phyloP scores from a whole-genome alignment of 83 land plant genomes.

The Isoetes engelmannii region DNA sequence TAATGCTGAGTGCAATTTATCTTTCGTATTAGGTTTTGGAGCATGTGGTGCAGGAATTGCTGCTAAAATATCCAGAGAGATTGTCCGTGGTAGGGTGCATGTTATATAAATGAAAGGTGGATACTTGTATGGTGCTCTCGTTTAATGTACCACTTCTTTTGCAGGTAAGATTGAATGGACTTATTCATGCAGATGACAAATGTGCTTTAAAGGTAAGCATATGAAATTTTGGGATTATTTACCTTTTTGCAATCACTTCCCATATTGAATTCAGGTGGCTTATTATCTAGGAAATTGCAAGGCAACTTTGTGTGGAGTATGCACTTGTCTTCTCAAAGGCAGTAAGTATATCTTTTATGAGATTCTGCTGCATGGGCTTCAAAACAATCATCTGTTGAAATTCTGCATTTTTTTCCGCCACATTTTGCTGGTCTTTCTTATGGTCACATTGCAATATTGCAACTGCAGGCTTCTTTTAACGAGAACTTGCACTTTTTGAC shows the following conservation, averaged over 20 bases:
- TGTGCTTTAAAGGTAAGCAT: conserved; percentile 76
- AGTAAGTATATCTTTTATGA: conserved; percentile 35
- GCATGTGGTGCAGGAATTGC: conserved; percentile 48
- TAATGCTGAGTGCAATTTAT: not conserved
- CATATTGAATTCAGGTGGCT: not conserved
- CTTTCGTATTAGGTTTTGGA: conserved; percentile 50
- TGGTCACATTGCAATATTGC: not conserved
- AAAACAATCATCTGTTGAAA: not conserved
- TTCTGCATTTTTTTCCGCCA: not conserved
- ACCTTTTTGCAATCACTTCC: not conserved
- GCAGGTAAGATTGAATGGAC: conserved; percentile 82
- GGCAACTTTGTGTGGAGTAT: conserved; percentile 83
- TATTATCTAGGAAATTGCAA: conserved; percentile 75
- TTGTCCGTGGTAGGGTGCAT: conserved; percentile 50
- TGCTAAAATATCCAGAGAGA: conserved; percentile 42
- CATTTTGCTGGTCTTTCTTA: not conserved
- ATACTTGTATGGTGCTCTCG: not conserved
- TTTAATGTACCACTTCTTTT: not conserved
- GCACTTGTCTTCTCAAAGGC: conserved; percentile 67
- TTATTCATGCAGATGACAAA: conserved; percentile 74
- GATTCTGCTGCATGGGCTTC: not conserved
- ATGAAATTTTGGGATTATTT: conserved; percentile 1
- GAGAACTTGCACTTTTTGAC: conserved; percentile 75
- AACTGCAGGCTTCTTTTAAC: conserved; percentile 80
- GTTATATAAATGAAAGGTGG: not conserved